Percentiles rank a stretch among this genome's conserved stretches.
These are phyloP conservation scores for Thalia dealbata DNA, from an alignment of 176 grass and related monocot species.

Conservation along the genomic window DNA sequence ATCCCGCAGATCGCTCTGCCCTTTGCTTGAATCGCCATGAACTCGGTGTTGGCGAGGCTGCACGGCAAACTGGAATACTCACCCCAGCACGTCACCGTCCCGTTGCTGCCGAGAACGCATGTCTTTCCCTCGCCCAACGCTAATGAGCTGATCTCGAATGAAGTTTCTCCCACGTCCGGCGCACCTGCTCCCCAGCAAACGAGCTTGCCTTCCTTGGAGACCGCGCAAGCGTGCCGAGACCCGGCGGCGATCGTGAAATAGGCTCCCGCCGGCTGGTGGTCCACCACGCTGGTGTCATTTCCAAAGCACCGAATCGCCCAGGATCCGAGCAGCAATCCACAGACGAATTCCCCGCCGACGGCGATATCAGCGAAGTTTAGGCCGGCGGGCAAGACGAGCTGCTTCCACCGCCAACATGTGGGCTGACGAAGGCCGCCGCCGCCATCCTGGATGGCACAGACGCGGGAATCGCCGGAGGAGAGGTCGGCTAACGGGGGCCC, in stretches of 20 bases:
- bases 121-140: constrained; percentile 41
- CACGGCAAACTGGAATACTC: constrained; percentile 24
- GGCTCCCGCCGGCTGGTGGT: constrained; percentile 16
- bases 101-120: constrained; percentile 48
- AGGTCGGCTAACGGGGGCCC: constrained; percentile 50
- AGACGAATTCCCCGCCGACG: constrained; percentile 64
- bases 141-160: constrained; percentile 28
- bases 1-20: constrained; percentile 42
- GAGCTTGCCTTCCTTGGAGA: constrained; percentile 25
- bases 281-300: constrained; percentile 31
- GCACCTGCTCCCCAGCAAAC: constrained; percentile 49
- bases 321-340: constrained; percentile 21
- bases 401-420: constrained; percentile 75
- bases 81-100: constrained; percentile 62
- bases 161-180: constrained; percentile 13
- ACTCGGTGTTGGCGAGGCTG: constrained; percentile 23
- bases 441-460: constrained; percentile 48
- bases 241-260: constrained; percentile 32
- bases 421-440: constrained; percentile 24
- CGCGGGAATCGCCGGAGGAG: constrained; percentile 40
- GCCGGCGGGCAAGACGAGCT: constrained; percentile 16
- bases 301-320: constrained; percentile 49
- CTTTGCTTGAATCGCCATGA: constrained; percentile 49
- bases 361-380: constrained; percentile 42
- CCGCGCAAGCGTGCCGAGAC: constrained; percentile 47